These are phyloP conservation scores for Backusella tarrabulga DNA, from an alignment of 192 early-diverging fungal species.

Conservation along the genomic window DNA sequence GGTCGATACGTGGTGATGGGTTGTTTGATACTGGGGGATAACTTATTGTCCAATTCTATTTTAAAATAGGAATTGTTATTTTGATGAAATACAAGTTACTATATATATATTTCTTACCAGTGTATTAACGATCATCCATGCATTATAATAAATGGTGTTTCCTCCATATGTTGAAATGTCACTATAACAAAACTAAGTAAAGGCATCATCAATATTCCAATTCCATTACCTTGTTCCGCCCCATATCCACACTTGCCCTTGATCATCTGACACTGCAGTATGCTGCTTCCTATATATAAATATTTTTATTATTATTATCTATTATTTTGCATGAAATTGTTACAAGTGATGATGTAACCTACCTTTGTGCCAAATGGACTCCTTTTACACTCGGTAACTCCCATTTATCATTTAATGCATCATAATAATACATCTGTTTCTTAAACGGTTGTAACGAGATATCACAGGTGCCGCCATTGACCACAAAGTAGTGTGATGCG, in stretches of 20 bases:
- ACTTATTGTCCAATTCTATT: conserved; percentile 24
- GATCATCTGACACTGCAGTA: conserved; percentile 21
- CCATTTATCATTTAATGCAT: conserved; percentile 23
- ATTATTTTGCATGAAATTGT: not conserved
- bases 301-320: not conserved
- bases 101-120: not conserved
- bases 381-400: conserved; percentile 9
- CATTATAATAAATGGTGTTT: conserved; percentile 14
- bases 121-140: conserved; percentile 22
- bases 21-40: conserved; percentile 8
- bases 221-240: conserved; percentile 20
- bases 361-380: not conserved
- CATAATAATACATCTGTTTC: not conserved
- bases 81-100: not conserved
- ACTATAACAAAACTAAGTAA: not conserved
- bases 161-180: conserved; percentile 15
- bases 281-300: conserved; percentile 25
- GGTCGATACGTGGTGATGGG: conserved; percentile 27
- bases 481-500: not conserved
- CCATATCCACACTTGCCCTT: conserved; percentile 34
- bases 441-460: not conserved
- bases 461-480: conserved; percentile 15
- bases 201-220: too few relatives aligned
- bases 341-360: not conserved
- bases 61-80: not conserved